A percentile compares a stretch with the other conserved stretches of the same genome.
Evolutionary conservation across 768 basidiomycete species (phyloP).

Genomic region (Termitomyces sp.): DNA sequence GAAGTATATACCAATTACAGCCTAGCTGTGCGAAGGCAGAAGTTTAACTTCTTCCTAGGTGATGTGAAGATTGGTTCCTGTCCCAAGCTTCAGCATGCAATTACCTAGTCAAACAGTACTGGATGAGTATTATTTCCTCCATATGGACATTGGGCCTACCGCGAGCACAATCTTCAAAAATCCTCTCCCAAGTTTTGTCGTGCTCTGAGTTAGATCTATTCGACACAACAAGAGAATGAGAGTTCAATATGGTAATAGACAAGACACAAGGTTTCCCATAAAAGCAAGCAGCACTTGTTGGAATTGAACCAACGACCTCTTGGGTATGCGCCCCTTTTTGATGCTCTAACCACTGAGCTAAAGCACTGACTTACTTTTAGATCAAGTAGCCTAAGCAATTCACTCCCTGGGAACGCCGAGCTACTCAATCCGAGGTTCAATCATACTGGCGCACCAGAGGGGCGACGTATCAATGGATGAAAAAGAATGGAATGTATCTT

Average conservation of each 20-base stretch:
- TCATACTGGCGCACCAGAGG: no score
- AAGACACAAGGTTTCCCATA: no score
- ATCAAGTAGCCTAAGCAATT: no score
- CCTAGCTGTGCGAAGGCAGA: conserved; percentile 81
- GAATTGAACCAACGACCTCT: no score
- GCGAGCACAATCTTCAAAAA: conserved; percentile 47
- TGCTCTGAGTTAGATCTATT: conserved; percentile 63
- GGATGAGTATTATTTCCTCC: not conserved
- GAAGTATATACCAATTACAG: conserved; percentile 58
- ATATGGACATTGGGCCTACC: conserved; percentile 32
- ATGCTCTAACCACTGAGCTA: no score
- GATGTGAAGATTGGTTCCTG: conserved; percentile 39
- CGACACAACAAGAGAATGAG: not conserved
- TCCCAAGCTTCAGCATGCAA: conserved; percentile 81
- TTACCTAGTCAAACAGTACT: conserved; percentile 34
- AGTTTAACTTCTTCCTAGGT: conserved; percentile 41
- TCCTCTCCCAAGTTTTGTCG: conserved; percentile 74
- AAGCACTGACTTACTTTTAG: no score
- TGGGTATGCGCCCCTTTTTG: no score
- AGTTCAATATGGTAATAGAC: no score
- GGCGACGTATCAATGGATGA: no score
- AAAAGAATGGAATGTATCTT: conserved; percentile 34
- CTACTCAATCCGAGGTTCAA: no score
- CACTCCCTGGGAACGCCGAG: no score
- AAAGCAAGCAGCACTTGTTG: no score